Evolutionary conservation across 768 basidiomycete species (phyloP).

Genomic region (Agaricus sinodeliciosus): DNA sequence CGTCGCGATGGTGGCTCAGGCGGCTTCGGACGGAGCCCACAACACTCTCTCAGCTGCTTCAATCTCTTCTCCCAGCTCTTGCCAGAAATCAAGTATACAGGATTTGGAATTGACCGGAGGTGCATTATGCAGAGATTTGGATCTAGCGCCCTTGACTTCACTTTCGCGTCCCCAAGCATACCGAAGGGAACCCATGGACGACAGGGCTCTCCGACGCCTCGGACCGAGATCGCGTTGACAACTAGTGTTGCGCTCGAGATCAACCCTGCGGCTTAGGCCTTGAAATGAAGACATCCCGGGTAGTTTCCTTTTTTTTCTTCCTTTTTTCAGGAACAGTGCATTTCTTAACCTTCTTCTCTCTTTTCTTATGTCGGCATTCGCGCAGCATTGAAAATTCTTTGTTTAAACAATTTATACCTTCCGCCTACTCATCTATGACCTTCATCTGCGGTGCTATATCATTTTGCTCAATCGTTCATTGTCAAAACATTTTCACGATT

Average conservation of each 20-base stretch:
- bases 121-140: slow-evolving; percentile 22
- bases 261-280: no score
- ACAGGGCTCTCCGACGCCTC: slow-evolving; percentile 49
- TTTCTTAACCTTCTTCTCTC: no score
- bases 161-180: slow-evolving; percentile 51
- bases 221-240: slow-evolving; percentile 17
- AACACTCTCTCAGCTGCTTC: not conserved
- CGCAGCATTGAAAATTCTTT: no score
- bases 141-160: slow-evolving; percentile 52
- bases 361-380: no score
- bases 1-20: slow-evolving; percentile 3
- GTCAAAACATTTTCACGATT: not conserved
- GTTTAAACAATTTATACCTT: no score
- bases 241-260: not conserved
- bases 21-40: not conserved
- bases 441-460: not conserved
- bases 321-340: not conserved
- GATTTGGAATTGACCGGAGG: not conserved
- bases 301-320: not conserved
- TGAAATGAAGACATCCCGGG: no score
- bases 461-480: not conserved
- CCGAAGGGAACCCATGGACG: slow-evolving; percentile 55
- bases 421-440: not conserved
- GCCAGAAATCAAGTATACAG: not conserved
- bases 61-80: not conserved